A percentile compares a stretch with the other conserved stretches of the same genome.
Conservation (phyloP, 169 alveolate species). For the Babesia ovis region DNA sequence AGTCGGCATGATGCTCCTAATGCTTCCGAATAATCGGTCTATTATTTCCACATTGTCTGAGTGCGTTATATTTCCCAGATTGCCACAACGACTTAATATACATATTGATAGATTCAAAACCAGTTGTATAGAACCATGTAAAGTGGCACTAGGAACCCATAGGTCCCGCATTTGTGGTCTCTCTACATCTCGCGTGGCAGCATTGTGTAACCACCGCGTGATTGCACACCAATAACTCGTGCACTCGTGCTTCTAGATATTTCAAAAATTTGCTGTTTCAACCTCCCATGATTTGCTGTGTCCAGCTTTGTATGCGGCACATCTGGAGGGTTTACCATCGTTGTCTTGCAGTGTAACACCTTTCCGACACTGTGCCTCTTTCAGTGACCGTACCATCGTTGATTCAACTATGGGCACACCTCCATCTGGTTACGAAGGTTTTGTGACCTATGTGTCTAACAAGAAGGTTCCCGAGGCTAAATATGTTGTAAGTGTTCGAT, state of each 20-base stretch:
- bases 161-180: no score
- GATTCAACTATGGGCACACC: slow-evolving; percentile 11
- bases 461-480: slow-evolving; percentile 57
- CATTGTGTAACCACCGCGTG: background rate
- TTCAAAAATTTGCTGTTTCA: no score
- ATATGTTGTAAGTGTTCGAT: slow-evolving; percentile 40
- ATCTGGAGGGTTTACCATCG: no score
- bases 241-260: background rate
- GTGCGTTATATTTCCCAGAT: no score
- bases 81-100: no score
- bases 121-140: no score
- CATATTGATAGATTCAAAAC: no score
- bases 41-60: no score
- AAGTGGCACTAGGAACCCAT: no score
- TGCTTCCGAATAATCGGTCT: no score
- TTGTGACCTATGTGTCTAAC: slow-evolving; percentile 36
- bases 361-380: background rate
- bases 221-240: background rate
- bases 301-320: no score
- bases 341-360: background rate
- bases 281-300: no score
- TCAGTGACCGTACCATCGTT: background rate
- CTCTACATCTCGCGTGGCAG: background rate
- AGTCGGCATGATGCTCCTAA: slow-evolving; percentile 13
- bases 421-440: slow-evolving; percentile 27